Conservation (phyloP, 805 yeast genomes). For the Cyberlindnera mississippiensis region DNA sequence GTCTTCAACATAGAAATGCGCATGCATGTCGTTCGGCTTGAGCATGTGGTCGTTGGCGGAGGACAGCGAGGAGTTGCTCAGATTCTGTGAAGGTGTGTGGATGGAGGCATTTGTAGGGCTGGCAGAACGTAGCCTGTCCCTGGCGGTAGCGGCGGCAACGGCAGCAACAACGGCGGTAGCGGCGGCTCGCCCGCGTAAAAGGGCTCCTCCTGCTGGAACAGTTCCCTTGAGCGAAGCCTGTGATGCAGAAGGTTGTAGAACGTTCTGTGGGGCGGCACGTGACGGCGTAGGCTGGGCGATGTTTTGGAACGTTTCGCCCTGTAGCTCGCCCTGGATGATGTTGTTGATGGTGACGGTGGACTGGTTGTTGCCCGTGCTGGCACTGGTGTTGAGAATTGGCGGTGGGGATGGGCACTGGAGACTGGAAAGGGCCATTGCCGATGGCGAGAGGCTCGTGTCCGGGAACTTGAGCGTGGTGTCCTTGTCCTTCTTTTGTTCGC, state of each 20-base stretch:
- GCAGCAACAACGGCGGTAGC: constrained; percentile 37
- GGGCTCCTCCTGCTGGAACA: constrained; percentile 45
- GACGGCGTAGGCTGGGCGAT: constrained; percentile 16
- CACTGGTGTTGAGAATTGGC: constrained; percentile 46
- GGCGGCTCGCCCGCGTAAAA: constrained; percentile 36
- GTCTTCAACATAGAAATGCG: constrained; percentile 73
- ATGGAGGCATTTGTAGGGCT: constrained; percentile 17
- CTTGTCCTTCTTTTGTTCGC: background rate
- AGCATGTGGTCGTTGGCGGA: constrained; percentile 13
- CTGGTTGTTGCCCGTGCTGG: constrained; percentile 23
- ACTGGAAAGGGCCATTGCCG: constrained; percentile 54
- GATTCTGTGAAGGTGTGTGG: constrained; percentile 7
- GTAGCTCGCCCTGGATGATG: constrained; percentile 20
- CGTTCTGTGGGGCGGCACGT: background rate
- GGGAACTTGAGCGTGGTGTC: background rate
- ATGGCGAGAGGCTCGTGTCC: constrained; percentile 34
- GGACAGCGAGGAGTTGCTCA: constrained; percentile 22
- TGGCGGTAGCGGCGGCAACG: constrained; percentile 37
- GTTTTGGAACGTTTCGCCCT: too few relatives aligned
- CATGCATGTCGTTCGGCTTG: constrained; percentile 51
- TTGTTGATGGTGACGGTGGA: constrained; percentile 25
- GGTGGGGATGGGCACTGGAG: constrained; percentile 72
- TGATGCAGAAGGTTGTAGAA: constrained; percentile 4
- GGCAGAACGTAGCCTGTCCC: constrained; percentile 23
- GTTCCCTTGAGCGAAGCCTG: constrained; percentile 26